Percentiles rank a stretch among this genome's conserved stretches.
phyloP scores from a whole-genome alignment of 768 basidiomycete genomes.

The Boletus barrowsii region DNA sequence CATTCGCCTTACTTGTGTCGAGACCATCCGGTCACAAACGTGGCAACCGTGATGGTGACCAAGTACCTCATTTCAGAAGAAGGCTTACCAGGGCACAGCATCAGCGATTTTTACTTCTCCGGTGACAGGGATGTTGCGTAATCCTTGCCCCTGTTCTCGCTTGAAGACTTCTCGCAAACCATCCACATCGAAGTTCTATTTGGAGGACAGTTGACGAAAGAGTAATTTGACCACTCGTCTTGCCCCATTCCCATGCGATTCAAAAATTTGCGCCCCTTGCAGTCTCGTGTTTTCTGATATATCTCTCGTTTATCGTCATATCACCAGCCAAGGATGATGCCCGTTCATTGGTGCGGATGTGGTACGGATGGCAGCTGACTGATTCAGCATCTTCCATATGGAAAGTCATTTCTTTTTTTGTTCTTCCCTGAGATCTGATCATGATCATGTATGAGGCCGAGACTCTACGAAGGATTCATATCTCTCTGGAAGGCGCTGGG shows the following conservation, averaged over 20 bases:
- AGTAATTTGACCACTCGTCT: background rate
- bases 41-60: slow-evolving; percentile 3
- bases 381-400: background rate
- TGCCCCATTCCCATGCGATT: background rate
- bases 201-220: slow-evolving; percentile 2
- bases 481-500: background rate
- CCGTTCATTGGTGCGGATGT: background rate
- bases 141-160: slow-evolving; percentile 8
- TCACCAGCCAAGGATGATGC: slow-evolving; percentile 1
- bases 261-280: background rate
- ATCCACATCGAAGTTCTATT: background rate
- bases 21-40: background rate
- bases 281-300: background rate
- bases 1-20: background rate
- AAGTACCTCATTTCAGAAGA: background rate
- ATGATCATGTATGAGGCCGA: slow-evolving; percentile 3
- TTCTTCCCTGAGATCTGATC: slow-evolving; percentile 14
- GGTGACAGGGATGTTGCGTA: slow-evolving; percentile 21
- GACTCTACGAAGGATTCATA: slow-evolving; percentile 10
- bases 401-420: slow-evolving; percentile 2
- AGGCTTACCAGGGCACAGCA: slow-evolving; percentile 17
- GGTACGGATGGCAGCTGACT: slow-evolving; percentile 10
- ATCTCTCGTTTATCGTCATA: background rate
- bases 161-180: background rate
- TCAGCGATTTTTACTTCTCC: slow-evolving; percentile 18